Base-by-base conservation (phyloP, 139 green algal genomes). In the Chlorella sorokiniana region DNA sequence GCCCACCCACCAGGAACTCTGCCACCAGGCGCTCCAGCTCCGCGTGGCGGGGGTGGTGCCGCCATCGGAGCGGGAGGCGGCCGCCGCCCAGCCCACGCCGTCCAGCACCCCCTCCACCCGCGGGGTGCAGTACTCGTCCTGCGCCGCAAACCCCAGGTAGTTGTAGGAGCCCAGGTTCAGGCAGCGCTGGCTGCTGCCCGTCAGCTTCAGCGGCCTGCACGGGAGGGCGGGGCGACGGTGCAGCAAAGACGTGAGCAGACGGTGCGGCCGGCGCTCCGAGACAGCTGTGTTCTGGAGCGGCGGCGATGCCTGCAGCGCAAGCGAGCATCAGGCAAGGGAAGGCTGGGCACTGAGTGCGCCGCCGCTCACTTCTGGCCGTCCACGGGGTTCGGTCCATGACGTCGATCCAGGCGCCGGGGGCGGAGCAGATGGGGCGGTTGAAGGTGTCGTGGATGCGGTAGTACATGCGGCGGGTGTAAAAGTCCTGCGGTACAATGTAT, bases 91-190 rank as follows among this genome's bases (percentile, higher is more conserved):
- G 18, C 93, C 93, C 51, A 92, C 84, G 10, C 86, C 23, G 20
- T 88, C 52, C 67, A 98, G 63, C 0, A 90, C 90, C 0, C 93
- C 71, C 51, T 95, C 69, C 9, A 97, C 96, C 0, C 91, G 81
- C 0, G 93, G 94, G 1, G 97, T 99, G 91, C 97, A 99, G 88
- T 98, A 99, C 37, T 86, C 71, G 81, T 99, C 96, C 29, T 84
- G 78, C 1, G 78, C 78, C 27, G 94, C 97, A 91, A 99, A 99
- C 42, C 97, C 97, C 29, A 99, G 91, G 83, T 99, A 99, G 89
- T 99, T 99, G 85, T 99, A 99, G 8, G 91, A 97, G 8, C 95
- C 93, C 51, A 99, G 89, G 88, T 99, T 99, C 10, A 99, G 88
- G 88, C 94, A 98, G 27, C 76, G 73, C 48, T 64, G 71, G 0